Base-by-base conservation (phyloP, 2,329 filamentous ascomycete genomes). In the Rhinocladiella mackenziei region DNA sequence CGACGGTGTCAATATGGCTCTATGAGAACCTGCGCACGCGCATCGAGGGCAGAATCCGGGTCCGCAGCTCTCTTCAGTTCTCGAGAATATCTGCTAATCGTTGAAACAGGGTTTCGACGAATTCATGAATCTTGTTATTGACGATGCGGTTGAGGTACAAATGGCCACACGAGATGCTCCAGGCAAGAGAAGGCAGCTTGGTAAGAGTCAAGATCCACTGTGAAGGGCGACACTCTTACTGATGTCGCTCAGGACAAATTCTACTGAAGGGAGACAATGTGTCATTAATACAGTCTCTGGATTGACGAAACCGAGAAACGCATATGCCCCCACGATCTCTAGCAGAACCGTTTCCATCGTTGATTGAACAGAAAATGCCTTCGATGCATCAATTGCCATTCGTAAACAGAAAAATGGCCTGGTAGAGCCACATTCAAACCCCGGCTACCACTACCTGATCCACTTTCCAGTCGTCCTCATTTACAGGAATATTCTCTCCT, bases 81-180 rank as follows among this genome's bases (percentile, higher is more conserved):
- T n/a, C 34, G 14, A n/a, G 14, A 25, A 40, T 26, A 28, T 33
- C 6, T 33, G 29, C 53, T 57, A 43, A 55, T 13, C 26, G 11
- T 2, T 28, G 11, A 17, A 23, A 31, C n/a, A 95, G 89, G 89
- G 92, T 10, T 98, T 98, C 57, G 92, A 98, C 65, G 92, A 98
- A 68, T 98, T 97, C 72, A 96, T 98, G 89, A 98, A 98, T 71
- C 75, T 98, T 37, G 92, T 97, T 28, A 78, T 95, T 56, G 92
- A 98, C 62, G 89, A 98, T 59, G 92, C 92, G 20, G 81, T 96
- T 45, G 91, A 97, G 69, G 89, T 98, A 32, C 86, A 83, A 65
- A 78, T 88, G 62, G 74, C 86, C 43, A 89, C 85, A 52, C 94
- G 94, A 74, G 81, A 79, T 11, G 83, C 86, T 30, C 80, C 83